phyloP scores from a whole-genome alignment of 192 early-diverging fungal species.

The Coemansia sp. region DNA sequence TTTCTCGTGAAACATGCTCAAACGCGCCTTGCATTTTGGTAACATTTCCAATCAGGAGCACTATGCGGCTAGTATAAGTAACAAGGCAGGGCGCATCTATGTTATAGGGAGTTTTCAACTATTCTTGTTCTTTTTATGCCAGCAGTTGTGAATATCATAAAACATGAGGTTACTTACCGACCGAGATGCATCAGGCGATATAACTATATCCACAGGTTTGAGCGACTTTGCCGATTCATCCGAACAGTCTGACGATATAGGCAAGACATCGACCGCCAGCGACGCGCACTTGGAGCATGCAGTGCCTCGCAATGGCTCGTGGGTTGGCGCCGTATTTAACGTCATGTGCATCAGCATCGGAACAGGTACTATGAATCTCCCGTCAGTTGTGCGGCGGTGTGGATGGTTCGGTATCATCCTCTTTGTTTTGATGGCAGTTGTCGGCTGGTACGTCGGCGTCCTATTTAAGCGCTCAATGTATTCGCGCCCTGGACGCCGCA shows the following conservation, averaged over 20 bases:
- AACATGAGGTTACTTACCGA: background rate
- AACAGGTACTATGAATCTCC: slow-evolving; percentile 80
- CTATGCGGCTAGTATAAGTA: background rate
- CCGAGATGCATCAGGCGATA: background rate
- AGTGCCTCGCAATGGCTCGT: slow-evolving; percentile 55
- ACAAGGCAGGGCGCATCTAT: background rate
- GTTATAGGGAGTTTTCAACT: background rate
- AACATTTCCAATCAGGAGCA: too few species aligned
- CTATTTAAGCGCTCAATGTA: slow-evolving; percentile 76
- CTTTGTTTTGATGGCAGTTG: slow-evolving; percentile 68
- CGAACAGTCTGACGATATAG: slow-evolving; percentile 3
- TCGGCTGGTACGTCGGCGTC: slow-evolving; percentile 75
- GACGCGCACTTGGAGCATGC: slow-evolving; percentile 39
- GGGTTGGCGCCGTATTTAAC: slow-evolving; percentile 63
- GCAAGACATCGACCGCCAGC: background rate
- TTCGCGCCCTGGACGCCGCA: slow-evolving; percentile 61
- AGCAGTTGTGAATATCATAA: background rate
- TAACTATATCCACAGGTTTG: background rate
- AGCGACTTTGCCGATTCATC: slow-evolving; percentile 8
- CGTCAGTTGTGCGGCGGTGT: slow-evolving; percentile 69
- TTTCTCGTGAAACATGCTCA: too few species aligned
- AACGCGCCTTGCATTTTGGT: too few species aligned
- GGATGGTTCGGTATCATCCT: slow-evolving; percentile 81
- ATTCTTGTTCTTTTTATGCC: background rate
- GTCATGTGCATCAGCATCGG: slow-evolving; percentile 79